Evolutionary conservation across 371 early-diverging fungal species (phyloP), one percentile per base, ranked within the genome.

Genomic region (Nosema muscidifuracis): DNA sequence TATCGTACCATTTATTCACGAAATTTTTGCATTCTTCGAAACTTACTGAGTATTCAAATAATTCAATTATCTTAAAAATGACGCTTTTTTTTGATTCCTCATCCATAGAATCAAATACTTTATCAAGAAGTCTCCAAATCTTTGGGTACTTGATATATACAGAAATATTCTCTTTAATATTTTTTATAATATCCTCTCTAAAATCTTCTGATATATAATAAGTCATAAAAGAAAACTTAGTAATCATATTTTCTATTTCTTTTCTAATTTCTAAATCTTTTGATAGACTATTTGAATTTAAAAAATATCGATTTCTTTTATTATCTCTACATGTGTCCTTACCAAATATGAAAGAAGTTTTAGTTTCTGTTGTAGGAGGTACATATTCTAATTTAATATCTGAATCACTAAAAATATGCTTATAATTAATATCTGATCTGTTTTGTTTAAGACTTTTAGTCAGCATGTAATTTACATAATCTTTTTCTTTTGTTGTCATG

Each of bases 401-500:
- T 6, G 18, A 9, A n/a, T n/a, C n/a, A n/a, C n/a, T n/a, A 56
- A 64, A 56, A 22, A 64, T 28, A 1, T 36, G 15, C 22, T 36
- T 38, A 31, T 42, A 71, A 56, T 65, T 56, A 6, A 71, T 56
- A 43, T 57, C 56, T 1, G 36, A 47, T 20, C 36, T 42, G n/a
- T 42, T 55, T 26, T 56, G 30, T 42, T 42, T 28, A 16, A 42
- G 18, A 36, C 51, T 66, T 74, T 50, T 60, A 18, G 33, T 42
- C 1, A 75, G 47, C 2, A 73, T 50, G 15, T 69, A 40, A 30
- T 34, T 36, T 26, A 75, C 75, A 44, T 75, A 75, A 16, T 71
- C 71, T 56, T 69, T 75, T 20, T 75, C 75, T 40, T 69, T 67
- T 2, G 26, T 16, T 12, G 75, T 75, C 75, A 75, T 75, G 34